These are phyloP conservation scores for Sporothrix mexicana DNA, from an alignment of 2,329 filamentous ascomycete species.

Conservation along the genomic window DNA sequence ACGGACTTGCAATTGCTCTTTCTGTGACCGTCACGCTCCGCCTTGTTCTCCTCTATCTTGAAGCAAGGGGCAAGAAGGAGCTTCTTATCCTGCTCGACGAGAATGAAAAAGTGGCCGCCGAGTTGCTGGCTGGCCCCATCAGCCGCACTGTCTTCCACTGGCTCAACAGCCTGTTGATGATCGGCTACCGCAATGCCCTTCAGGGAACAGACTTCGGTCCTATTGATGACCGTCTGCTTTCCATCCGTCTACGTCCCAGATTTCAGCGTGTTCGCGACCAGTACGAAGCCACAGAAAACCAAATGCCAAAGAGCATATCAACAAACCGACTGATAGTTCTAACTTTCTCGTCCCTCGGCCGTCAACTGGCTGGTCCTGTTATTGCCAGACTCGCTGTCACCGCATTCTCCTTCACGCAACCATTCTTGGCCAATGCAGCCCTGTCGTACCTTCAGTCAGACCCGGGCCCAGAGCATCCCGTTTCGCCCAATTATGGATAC, in stretches of 20 bases:
- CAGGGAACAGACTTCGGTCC: conserved; percentile 14
- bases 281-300: neutral
- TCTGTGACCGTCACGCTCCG: neutral
- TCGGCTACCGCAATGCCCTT: conserved; percentile 52
- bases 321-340: conserved; percentile 8
- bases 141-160: conserved; percentile 58
- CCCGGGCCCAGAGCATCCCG: neutral
- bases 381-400: conserved; percentile 15
- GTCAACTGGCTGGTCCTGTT: neutral
- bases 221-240: conserved; percentile 15
- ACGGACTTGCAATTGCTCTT: neutral
- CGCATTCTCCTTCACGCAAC: conserved; percentile 5
- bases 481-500: conserved; percentile 29
- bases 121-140: conserved; percentile 53
- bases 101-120: conserved; percentile 34
- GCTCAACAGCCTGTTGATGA: conserved; percentile 57
- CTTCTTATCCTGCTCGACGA: neutral
- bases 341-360: neutral
- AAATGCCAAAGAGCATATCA: neutral
- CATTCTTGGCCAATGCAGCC: conserved; percentile 15
- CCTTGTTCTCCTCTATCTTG: neutral
- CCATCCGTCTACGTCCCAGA: neutral
- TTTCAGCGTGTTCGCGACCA: neutral
- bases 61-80: conserved; percentile 11
- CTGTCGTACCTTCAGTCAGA: conserved; percentile 10